Conservation (phyloP, 2,329 filamentous ascomycete genomes). For the Colletotrichum tabaci region DNA sequence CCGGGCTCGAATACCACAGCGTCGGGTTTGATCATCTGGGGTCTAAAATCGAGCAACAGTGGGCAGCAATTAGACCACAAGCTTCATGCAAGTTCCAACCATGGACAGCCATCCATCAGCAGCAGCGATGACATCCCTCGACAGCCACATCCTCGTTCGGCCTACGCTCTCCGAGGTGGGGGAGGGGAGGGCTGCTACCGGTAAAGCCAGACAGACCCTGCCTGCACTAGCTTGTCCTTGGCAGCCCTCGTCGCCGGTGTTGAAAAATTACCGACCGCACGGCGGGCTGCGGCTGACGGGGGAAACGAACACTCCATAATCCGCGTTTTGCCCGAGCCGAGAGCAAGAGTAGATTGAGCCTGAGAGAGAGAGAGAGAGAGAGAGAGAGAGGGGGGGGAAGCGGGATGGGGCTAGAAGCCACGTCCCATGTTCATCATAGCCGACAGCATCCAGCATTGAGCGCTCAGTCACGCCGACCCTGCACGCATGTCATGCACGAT, state of each 20-base stretch:
- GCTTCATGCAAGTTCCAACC: slow-evolving; percentile 4
- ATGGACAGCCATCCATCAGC: background rate
- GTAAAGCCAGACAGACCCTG: slow-evolving; percentile 8
- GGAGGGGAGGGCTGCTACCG: slow-evolving; percentile 18
- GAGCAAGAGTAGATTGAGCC: background rate
- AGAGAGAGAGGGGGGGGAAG: too few species aligned
- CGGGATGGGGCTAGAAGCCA: background rate
- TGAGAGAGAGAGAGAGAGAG: too few species aligned
- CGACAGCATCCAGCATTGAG: background rate
- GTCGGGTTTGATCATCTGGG: slow-evolving; percentile 6
- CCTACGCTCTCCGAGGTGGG: slow-evolving; percentile 13
- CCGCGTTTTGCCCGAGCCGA: background rate
- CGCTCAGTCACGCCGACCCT: background rate
- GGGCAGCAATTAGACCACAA: background rate
- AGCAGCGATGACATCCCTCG: background rate
- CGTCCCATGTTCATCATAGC: background rate
- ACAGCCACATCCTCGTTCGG: slow-evolving; percentile 5
- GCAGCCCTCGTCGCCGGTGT: slow-evolving; percentile 25
- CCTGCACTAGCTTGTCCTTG: slow-evolving; percentile 17
- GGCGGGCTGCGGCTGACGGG: slow-evolving; percentile 22
- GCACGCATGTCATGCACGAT: background rate
- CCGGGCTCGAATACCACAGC: background rate
- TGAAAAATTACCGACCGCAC: slow-evolving; percentile 27
- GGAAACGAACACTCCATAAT: slow-evolving; percentile 4
- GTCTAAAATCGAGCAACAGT: background rate